Percentiles rank a stretch among this genome's conserved stretches.
phyloP scores from a whole-genome alignment of 208 protist genomes.

The Leishmania martiniquensis region DNA sequence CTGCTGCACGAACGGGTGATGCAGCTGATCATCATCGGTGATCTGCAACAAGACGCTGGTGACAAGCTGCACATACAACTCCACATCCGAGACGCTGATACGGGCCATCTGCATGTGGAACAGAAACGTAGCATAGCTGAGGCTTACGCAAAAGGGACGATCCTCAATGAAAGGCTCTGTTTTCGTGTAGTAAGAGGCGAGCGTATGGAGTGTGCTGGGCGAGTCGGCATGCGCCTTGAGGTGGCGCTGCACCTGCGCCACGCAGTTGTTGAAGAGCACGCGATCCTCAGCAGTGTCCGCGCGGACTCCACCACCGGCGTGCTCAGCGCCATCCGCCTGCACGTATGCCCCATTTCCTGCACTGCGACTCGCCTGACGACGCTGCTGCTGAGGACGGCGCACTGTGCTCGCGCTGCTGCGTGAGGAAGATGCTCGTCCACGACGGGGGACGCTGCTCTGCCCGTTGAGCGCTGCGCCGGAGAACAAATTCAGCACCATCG shows the following conservation, averaged over 20 bases:
- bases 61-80: slow-evolving; percentile 87
- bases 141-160: slow-evolving; percentile 85
- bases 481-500: slow-evolving; percentile 40
- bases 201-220: slow-evolving; percentile 77
- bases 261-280: slow-evolving; percentile 76
- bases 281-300: slow-evolving; percentile 43
- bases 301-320: slow-evolving; percentile 10
- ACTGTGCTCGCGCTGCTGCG: slow-evolving; percentile 16
- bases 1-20: slow-evolving; percentile 83
- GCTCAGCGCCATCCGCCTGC: background rate
- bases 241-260: slow-evolving; percentile 82
- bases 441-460: slow-evolving; percentile 5
- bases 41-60: slow-evolving; percentile 71
- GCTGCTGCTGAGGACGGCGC: slow-evolving; percentile 6
- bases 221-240: slow-evolving; percentile 73
- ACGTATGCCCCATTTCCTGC: background rate
- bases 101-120: slow-evolving; percentile 93
- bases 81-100: slow-evolving; percentile 77
- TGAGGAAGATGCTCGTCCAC: slow-evolving; percentile 12
- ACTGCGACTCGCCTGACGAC: slow-evolving; percentile 11
- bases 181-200: slow-evolving; percentile 89
- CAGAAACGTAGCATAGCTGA: slow-evolving; percentile 90
- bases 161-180: slow-evolving; percentile 75
- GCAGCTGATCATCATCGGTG: slow-evolving; percentile 52
- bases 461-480: slow-evolving; percentile 30